Percentiles rank a stretch among this genome's conserved stretches.
Conservation (phyloP, 176 grass and related monocot species). For the Triticum dicoccoides region DNA sequence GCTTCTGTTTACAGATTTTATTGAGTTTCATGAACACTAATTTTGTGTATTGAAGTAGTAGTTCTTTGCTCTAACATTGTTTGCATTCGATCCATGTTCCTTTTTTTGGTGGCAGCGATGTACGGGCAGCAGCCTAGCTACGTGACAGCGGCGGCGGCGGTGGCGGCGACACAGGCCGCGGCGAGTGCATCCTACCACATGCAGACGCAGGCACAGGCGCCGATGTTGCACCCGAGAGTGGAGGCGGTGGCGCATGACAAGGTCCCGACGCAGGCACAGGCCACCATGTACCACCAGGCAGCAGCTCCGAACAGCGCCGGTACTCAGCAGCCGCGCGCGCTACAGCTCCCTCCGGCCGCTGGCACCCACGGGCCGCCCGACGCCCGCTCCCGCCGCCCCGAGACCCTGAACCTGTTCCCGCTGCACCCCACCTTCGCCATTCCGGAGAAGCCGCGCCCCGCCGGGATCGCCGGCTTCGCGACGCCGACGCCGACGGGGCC, state of each 20-base stretch:
- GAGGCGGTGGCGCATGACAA: background rate
- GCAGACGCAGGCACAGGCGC: background rate
- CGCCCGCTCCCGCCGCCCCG: background rate
- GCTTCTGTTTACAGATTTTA: background rate
- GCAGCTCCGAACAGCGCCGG: background rate
- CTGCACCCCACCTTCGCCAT: background rate
- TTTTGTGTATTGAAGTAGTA: too few relatives aligned
- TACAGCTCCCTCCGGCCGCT: background rate
- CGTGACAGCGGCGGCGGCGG: background rate
- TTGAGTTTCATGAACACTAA: too few relatives aligned
- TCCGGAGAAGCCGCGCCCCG: background rate
- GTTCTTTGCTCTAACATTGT: too few relatives aligned
- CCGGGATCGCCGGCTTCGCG: background rate
- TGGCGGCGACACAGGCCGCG: background rate
- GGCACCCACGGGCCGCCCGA: background rate
- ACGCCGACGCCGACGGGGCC: background rate
- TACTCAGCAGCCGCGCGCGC: background rate
- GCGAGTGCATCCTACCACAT: background rate
- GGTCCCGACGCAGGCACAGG: background rate
- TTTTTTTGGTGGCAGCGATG: background rate
- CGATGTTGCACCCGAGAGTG: background rate
- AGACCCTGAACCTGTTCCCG: slow-evolving; percentile 11
- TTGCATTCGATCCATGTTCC: too few relatives aligned
- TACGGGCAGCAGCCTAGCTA: background rate
- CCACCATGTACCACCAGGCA: background rate